These are phyloP conservation scores for Yamadazyma diddensiae DNA, from an alignment of 1,139 yeast species.

Conservation along the genomic window DNA sequence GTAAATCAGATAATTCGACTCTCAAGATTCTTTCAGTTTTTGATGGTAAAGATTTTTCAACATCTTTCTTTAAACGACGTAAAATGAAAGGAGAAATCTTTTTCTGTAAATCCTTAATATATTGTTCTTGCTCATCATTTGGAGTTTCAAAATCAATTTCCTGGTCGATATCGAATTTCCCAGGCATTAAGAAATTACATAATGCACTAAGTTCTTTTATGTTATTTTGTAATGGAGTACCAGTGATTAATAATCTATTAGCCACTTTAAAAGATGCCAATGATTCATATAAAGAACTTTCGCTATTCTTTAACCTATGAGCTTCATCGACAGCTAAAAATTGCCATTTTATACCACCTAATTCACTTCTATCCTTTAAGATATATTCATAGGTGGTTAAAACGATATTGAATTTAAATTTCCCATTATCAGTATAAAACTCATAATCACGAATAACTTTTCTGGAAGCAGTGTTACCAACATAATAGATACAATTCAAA, in stretches of 20 bases:
- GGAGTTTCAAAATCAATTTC: conserved; percentile 94
- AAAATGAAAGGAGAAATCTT: conserved; percentile 88
- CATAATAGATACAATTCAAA: conserved; percentile 83
- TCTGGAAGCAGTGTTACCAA: conserved; percentile 90
- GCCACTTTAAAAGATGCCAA: conserved; percentile 77
- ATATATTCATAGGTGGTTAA: conserved; percentile 95
- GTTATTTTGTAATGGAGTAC: conserved; percentile 96
- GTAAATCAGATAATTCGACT: conserved; percentile 92
- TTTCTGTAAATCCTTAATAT: conserved; percentile 79
- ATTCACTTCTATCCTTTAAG: conserved; percentile 76
- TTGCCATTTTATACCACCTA: conserved; percentile 90
- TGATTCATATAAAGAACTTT: conserved; percentile 87
- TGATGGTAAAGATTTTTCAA: conserved; percentile 92
- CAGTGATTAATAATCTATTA: conserved; percentile 88
- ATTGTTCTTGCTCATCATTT: conserved; percentile 80
- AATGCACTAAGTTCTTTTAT: conserved; percentile 93
- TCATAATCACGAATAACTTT: conserved; percentile 81
- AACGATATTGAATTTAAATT: conserved; percentile 82
- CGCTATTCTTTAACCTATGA: conserved; percentile 92
- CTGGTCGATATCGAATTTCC: conserved; percentile 82
- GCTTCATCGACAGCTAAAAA: conserved; percentile 98
- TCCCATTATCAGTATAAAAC: conserved; percentile 54
- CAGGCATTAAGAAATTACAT: conserved; percentile 95
- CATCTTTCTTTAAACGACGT: conserved; percentile 93
- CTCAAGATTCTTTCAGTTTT: conserved; percentile 92